Percentiles rank a stretch among this genome's conserved stretches.
These are phyloP conservation scores for Eucalyptus caleyi DNA, from an alignment of 345 rosid genomes.

Conservation along the genomic window DNA sequence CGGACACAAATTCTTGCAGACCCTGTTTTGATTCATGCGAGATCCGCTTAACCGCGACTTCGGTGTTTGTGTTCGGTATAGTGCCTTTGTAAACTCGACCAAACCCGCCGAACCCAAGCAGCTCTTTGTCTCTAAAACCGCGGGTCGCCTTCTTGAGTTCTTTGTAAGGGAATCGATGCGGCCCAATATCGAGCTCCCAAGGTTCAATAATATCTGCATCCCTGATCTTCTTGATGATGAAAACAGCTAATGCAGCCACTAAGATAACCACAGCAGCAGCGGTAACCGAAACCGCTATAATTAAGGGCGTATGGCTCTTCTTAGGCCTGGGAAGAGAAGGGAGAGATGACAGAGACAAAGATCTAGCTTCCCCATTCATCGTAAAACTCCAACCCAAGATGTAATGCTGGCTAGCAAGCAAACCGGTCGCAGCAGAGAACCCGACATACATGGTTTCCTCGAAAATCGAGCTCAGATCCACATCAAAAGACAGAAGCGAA, in stretches of 20 bases:
- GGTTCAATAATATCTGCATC: conserved; percentile 50
- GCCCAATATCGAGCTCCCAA: conserved; percentile 83
- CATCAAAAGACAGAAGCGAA: conserved; percentile 45
- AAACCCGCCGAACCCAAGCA: conserved; percentile 81
- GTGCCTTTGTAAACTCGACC: conserved; percentile 82
- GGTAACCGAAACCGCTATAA: conserved; percentile 27
- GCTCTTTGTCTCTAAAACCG: conserved; percentile 68
- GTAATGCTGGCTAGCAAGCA: conserved; percentile 70
- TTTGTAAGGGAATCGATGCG: conserved; percentile 62
- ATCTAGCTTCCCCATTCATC: conserved; percentile 50
- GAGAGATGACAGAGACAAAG: conserved; percentile 44
- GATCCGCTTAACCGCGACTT: conserved; percentile 72
- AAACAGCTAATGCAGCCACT: conserved; percentile 15
- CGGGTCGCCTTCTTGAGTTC: conserved; percentile 77
- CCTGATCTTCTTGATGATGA: conserved; percentile 23
- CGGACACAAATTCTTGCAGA: conserved; percentile 65
- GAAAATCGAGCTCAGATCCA: conserved; percentile 47
- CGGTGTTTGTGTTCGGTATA: conserved; percentile 28
- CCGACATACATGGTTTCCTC: conserved; percentile 71
- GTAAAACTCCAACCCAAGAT: conserved; percentile 84
- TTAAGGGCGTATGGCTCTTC: conserved; percentile 8
- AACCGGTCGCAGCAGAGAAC: conserved; percentile 82
- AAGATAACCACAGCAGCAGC: conserved; percentile 8
- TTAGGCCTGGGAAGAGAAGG: conserved; percentile 43
- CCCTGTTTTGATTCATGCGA: conserved; percentile 81